Percentiles rank a stretch among this genome's conserved stretches.
Conservation (phyloP, 2,329 filamentous ascomycete species). For the Fusarium secorum region DNA sequence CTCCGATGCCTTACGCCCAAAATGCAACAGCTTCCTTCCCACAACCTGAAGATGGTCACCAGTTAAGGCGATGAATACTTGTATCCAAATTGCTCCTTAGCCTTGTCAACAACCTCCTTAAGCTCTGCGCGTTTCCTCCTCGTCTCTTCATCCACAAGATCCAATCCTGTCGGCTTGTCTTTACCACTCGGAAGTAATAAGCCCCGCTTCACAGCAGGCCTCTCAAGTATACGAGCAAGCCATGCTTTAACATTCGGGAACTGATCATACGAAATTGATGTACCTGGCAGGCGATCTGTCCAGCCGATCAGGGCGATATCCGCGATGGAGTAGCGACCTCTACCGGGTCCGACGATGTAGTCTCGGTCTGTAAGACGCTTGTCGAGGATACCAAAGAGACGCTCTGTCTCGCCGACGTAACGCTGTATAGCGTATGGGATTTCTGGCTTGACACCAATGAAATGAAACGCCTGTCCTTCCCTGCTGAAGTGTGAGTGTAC, state of each 20-base stretch:
- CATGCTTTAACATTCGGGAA: conserved; percentile 79
- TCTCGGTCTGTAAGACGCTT: conserved; percentile 64
- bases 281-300: conserved; percentile 59
- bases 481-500: conserved; percentile 48
- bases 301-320: conserved; percentile 79
- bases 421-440: conserved; percentile 76
- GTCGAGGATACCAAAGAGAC: conserved; percentile 77
- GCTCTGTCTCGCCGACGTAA: conserved; percentile 78
- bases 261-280: conserved; percentile 57
- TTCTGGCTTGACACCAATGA: conserved; percentile 70
- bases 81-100: conserved; percentile 58
- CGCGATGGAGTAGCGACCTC: conserved; percentile 68
- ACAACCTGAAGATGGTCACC: background rate
- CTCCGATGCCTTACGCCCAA: background rate
- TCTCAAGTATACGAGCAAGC: conserved; percentile 72
- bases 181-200: conserved; percentile 68
- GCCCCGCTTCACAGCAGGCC: conserved; percentile 76
- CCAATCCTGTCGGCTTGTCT: conserved; percentile 23
- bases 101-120: conserved; percentile 47
- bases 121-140: conserved; percentile 38
- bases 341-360: conserved; percentile 61
- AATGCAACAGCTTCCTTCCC: background rate
- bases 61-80: conserved; percentile 53
- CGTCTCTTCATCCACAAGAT: conserved; percentile 31
- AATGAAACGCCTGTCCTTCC: conserved; percentile 81